A percentile compares a stretch with the other conserved stretches of the same genome.
Evolutionary conservation across 2,329 filamentous ascomycete genomes (phyloP).

Genomic region (Fusarium anguioides): DNA sequence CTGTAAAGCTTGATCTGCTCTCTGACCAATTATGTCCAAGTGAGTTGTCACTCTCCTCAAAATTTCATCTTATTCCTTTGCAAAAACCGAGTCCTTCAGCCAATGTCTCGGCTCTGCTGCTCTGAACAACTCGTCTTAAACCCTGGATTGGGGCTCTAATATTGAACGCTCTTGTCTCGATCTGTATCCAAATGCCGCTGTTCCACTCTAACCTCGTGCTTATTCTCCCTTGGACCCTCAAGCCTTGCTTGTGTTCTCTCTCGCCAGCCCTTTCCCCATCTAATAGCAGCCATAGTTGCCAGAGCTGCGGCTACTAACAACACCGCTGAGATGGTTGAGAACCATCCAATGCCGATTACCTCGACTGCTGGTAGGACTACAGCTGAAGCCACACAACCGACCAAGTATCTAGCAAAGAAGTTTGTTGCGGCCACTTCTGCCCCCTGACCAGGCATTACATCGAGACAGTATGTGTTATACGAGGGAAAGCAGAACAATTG

Average conservation of each 20-base stretch:
- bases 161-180: constrained; percentile 7
- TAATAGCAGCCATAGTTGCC: constrained; percentile 53
- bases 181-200: background rate
- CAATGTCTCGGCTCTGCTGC: constrained; percentile 19
- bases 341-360: constrained; percentile 82
- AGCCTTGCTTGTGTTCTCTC: constrained; percentile 48
- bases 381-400: constrained; percentile 76
- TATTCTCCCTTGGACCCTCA: constrained; percentile 20
- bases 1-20: background rate
- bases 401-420: constrained; percentile 81
- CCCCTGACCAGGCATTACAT: constrained; percentile 77
- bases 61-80: background rate
- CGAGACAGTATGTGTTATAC: constrained; percentile 83
- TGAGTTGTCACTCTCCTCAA: background rate
- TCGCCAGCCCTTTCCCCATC: constrained; percentile 56
- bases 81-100: constrained; percentile 9
- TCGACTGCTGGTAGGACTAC: constrained; percentile 80
- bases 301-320: constrained; percentile 53
- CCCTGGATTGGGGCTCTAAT: background rate
- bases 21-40: background rate
- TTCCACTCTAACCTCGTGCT: constrained; percentile 5
- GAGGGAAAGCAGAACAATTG: constrained; percentile 81
- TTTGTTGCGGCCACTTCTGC: constrained; percentile 84
- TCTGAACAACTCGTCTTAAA: background rate
- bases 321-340: constrained; percentile 70